A percentile compares a stretch with the other conserved stretches of the same genome.
phyloP scores from a whole-genome alignment of 495 filamentous ascomycete species.

The Pseudotulostoma volvatum region DNA sequence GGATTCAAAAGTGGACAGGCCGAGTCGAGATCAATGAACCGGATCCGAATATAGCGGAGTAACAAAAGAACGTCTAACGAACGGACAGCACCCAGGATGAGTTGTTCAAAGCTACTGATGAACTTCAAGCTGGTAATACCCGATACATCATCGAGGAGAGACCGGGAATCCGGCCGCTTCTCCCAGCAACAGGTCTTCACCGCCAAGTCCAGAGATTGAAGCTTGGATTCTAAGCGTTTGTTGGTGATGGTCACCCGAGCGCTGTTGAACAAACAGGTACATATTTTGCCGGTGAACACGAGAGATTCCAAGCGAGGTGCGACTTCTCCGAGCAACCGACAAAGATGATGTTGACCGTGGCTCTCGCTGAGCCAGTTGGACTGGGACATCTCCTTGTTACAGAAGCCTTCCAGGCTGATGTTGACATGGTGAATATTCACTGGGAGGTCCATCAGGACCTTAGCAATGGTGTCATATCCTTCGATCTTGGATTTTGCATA shows the following conservation, averaged over 20 bases:
- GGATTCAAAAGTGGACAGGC: constrained; percentile 41
- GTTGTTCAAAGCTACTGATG: constrained; percentile 46
- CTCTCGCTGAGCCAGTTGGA: constrained; percentile 10
- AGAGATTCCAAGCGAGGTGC: constrained; percentile 44
- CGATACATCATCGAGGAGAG: constrained; percentile 34
- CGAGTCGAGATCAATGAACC: constrained; percentile 54
- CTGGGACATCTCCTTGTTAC: constrained; percentile 36
- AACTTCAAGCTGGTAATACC: constrained; percentile 53
- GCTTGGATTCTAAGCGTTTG: constrained; percentile 18
- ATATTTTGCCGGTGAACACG: constrained; percentile 50
- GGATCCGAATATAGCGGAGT: constrained; percentile 45
- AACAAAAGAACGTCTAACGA: constrained; percentile 34
- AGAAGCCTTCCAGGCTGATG: constrained; percentile 51
- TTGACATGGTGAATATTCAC: constrained; percentile 40
- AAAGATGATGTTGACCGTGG: constrained; percentile 26
- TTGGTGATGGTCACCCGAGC: constrained; percentile 22
- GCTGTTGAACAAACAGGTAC: constrained; percentile 39
- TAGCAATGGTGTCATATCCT: constrained; percentile 47
- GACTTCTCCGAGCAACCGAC: constrained; percentile 38
- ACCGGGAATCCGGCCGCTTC: constrained; percentile 14
- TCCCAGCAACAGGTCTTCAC: constrained; percentile 55
- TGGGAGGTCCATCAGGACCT: constrained; percentile 36
- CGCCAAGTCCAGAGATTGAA: constrained; percentile 48
- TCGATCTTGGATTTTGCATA: constrained; percentile 54
- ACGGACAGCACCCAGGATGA: constrained; percentile 43